Base-by-base conservation (phyloP, 2,329 filamentous ascomycete species). In the Penicillium sp. region DNA sequence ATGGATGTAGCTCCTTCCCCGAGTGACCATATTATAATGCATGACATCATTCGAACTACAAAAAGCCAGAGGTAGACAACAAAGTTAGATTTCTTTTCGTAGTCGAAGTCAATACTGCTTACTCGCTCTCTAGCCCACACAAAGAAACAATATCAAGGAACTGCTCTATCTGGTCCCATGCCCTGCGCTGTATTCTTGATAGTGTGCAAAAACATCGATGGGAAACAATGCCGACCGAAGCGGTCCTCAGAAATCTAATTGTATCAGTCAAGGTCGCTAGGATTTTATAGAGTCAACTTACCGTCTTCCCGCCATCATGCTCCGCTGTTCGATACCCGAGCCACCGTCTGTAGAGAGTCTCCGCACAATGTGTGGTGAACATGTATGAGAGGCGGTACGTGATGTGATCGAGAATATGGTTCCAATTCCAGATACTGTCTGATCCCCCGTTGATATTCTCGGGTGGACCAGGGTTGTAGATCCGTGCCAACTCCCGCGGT, bases 311-410 rank as follows among this genome's bases (percentile, higher is more conserved):
- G 29, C 63, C 64, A 47, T 64, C 56, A 39, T 59, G 49, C 38
- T 54, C 55, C 9, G 58, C 57, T 32, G 61, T 61, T 24, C 46
- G 43, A 38, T 50, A 68, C 3, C 82, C 82, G 38, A 84, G 64
- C 82, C 82, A 85, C 8, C 82, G 63, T 65, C 79, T 79, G 78
- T 80, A 85, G 31, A 85, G 56, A 62, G 83, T 83, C 4, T 78
- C 77, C 10, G 79, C 75, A 56, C 47, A 66, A 57, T 63, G 63
- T 16, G 60, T 67, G 13, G 63, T 66, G 45, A 64, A 69, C 66
- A 66, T 68, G 45, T 63, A 70, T 43, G 60, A 64, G 8, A 67
- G 55, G 1, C 63, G 62, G 42, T 67, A 67, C 57, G 60, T 63
- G 27, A 68, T 65, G 38, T 66, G 63, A 45, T 73, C 67, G 32